Evolutionary conservation across 257 asterid genomes (phyloP).

Genomic region (Solanum medicagineum): DNA sequence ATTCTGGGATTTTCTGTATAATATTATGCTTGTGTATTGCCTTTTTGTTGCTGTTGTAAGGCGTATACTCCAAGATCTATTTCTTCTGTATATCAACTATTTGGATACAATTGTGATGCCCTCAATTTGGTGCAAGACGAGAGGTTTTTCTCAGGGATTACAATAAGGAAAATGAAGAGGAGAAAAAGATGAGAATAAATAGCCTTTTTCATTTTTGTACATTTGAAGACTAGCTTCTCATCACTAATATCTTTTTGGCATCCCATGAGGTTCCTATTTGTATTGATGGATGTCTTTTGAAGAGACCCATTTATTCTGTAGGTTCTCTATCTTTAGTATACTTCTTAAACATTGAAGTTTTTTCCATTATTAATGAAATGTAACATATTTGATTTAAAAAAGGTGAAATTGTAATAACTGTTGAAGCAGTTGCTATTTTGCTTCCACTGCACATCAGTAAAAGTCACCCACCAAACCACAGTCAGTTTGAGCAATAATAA

Average conservation of each 20-base stretch:
- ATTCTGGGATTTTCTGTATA: too few species aligned
- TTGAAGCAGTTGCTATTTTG: background rate
- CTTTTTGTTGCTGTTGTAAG: too few species aligned
- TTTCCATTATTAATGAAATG: background rate
- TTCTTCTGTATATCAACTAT: too few species aligned
- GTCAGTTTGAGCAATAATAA: background rate
- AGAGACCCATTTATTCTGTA: background rate
- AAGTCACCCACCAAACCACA: background rate
- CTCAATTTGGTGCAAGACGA: background rate
- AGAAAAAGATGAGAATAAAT: background rate
- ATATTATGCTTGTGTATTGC: too few species aligned
- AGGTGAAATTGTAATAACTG: background rate
- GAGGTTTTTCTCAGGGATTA: background rate
- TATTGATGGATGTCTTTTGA: background rate
- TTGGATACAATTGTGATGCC: background rate
- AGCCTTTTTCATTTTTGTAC: background rate
- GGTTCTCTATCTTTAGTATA: background rate
- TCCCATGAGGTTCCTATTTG: background rate
- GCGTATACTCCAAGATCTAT: too few species aligned
- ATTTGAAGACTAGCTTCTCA: background rate
- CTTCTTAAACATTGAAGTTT: background rate
- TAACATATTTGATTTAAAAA: background rate
- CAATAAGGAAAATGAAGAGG: background rate
- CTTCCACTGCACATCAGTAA: background rate
- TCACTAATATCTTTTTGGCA: background rate